phyloP scores from a whole-genome alignment of 495 filamentous ascomycete genomes.

The Talaromyces ruber region DNA sequence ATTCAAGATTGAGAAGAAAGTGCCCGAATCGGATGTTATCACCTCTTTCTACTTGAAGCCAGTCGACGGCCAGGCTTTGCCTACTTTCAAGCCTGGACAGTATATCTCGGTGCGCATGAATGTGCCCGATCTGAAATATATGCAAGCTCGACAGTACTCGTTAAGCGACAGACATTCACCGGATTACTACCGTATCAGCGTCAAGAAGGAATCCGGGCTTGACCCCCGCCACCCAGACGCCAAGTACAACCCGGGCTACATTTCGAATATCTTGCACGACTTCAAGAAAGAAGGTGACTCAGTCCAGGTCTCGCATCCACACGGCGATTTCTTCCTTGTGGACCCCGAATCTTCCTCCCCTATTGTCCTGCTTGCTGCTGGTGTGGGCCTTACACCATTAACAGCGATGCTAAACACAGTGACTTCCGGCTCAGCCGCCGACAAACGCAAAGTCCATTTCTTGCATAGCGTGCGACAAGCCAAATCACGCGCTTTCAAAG shows the following conservation, averaged over 20 bases:
- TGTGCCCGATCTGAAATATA: slow-evolving; percentile 43
- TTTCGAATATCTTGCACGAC: slow-evolving; percentile 65
- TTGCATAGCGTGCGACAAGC: slow-evolving; percentile 3
- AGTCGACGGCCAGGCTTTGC: slow-evolving; percentile 42
- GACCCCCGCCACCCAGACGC: slow-evolving; percentile 30
- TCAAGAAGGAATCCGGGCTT: slow-evolving; percentile 44
- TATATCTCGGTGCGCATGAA: slow-evolving; percentile 49
- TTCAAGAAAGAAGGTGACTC: slow-evolving; percentile 47
- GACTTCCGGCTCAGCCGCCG: slow-evolving; percentile 19
- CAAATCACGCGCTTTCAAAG: slow-evolving; percentile 35
- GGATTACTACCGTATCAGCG: slow-evolving; percentile 51
- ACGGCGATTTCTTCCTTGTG: slow-evolving; percentile 61
- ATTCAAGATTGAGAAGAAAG: slow-evolving; percentile 51
- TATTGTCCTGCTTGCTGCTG: slow-evolving; percentile 50
- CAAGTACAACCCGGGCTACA: slow-evolving; percentile 46
- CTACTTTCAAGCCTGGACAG: slow-evolving; percentile 50
- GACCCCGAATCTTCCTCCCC: slow-evolving; percentile 21
- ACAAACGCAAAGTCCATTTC: slow-evolving; percentile 45
- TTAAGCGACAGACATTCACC: slow-evolving; percentile 44
- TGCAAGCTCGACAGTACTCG: slow-evolving; percentile 56
- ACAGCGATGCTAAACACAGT: slow-evolving; percentile 48
- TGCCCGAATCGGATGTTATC: slow-evolving; percentile 47
- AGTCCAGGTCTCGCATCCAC: slow-evolving; percentile 57
- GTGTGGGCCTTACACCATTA: slow-evolving; percentile 55
- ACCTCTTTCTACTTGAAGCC: slow-evolving; percentile 55